Evolutionary conservation across 768 basidiomycete genomes (phyloP).

Genomic region (Panaeolus cyanescens): DNA sequence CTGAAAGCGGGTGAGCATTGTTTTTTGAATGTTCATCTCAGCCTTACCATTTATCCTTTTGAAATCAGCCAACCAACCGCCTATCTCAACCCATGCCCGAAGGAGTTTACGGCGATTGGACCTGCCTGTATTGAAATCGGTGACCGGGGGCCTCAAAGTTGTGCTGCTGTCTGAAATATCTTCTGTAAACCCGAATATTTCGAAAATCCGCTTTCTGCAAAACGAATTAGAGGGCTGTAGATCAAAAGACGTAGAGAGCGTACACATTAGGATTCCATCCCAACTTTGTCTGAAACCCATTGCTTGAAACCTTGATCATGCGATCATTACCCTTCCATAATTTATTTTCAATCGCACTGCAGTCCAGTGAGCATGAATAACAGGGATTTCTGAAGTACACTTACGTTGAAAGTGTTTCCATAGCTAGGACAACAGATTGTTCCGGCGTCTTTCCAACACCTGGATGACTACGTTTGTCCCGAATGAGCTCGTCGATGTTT

Average conservation of each 20-base stretch:
- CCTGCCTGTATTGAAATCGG: conserved; percentile 51
- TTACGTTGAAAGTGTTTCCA: conserved; percentile 72
- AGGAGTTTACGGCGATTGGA: conserved; percentile 63
- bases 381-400: conserved; percentile 19
- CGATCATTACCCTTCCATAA: conserved; percentile 73
- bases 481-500: conserved; percentile 61
- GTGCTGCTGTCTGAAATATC: conserved; percentile 39
- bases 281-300: conserved; percentile 60
- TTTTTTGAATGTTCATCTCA: background rate
- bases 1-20: conserved; percentile 31
- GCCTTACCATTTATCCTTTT: conserved; percentile 45
- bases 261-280: conserved; percentile 68
- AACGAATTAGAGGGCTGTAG: conserved; percentile 6
- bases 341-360: conserved; percentile 76
- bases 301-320: conserved; percentile 51
- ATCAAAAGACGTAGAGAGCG: conserved; percentile 23
- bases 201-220: conserved; percentile 46
- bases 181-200: conserved; percentile 43
- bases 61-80: conserved; percentile 67
- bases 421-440: conserved; percentile 52
- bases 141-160: conserved; percentile 55
- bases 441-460: conserved; percentile 53
- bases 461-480: conserved; percentile 65
- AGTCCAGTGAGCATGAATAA: conserved; percentile 7
- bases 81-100: conserved; percentile 79